Evolutionary conservation across 306 rosid species (phyloP).

Genomic region (Pachyrhizus erosus): DNA sequence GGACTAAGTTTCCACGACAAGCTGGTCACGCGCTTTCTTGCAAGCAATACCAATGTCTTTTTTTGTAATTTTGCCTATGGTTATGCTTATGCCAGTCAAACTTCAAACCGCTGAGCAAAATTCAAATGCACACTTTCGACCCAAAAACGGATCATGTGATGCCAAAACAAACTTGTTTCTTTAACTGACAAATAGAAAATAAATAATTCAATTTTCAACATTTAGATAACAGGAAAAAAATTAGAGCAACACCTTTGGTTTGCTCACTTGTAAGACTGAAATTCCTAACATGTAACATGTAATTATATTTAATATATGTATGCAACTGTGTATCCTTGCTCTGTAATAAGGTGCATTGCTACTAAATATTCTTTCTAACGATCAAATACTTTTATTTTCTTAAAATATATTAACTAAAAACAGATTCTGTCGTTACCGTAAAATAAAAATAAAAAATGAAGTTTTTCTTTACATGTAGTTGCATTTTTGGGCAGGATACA

Average conservation of each 20-base stretch:
- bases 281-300: neutral
- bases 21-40: conserved; percentile 30
- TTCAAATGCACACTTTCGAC: neutral
- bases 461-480: too few relatives aligned
- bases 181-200: too few relatives aligned
- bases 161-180: neutral
- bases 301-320: neutral
- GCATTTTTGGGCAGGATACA: too few relatives aligned
- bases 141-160: neutral
- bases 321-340: neutral
- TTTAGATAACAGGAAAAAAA: neutral
- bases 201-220: neutral
- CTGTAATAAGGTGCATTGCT: neutral
- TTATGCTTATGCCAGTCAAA: neutral
- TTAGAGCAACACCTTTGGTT: neutral
- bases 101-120: neutral
- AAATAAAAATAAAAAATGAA: too few relatives aligned
- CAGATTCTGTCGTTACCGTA: too few relatives aligned
- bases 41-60: neutral
- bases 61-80: neutral
- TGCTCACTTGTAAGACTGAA: neutral
- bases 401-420: too few relatives aligned
- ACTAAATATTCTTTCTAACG: neutral
- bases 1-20: conserved; percentile 40
- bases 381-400: too few relatives aligned